Base-by-base conservation (phyloP, 805 yeast genomes). In the Candida palmyrensis region DNA sequence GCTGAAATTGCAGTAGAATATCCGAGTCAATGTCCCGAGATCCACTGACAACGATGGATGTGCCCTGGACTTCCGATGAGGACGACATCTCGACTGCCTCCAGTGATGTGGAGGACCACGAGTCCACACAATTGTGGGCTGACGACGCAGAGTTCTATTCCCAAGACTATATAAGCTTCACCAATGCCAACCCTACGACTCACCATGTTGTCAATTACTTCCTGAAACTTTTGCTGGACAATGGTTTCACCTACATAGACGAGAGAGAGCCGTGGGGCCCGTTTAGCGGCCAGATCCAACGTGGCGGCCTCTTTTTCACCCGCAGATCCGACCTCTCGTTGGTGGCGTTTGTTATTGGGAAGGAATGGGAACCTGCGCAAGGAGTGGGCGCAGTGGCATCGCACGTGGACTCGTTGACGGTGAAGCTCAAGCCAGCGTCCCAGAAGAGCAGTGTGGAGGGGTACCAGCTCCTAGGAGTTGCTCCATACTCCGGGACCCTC, bases 121-220 rank as follows among this genome's bases (percentile, higher is more conserved):
- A n/a, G n/a, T n/a, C n/a, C n/a, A n/a, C n/a, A n/a, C n/a, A n/a
- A n/a, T n/a, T n/a, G n/a, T n/a, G n/a, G n/a, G n/a, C n/a, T n/a
- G n/a, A n/a, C n/a, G n/a, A n/a, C n/a, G n/a, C n/a, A 9, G 23
- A 21, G 11, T 9, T 21, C 9, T 21, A 21, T 33, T 50, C 57
- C 13, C 38, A 40, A 12, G 28, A 44, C 22, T 62, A 58, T 38
- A 41, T 62, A 29, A 36, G 39, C 15, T 61, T 59, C 41, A 59
- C 66, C 29, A 45, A 59, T 32, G 32, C 41, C n/a, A 58, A 59
- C 32, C 71, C 72, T n/a, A 63, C 72, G 3, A 62, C 68, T 2
- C 59, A 47, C 39, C 72, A 66, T 44, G 63, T 53, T 5, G 42
- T 60, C 5, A 28, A 36, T 2, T 46, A 50, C 36, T 53, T 61